These are phyloP conservation scores for Gastrodia elata DNA, from an alignment of 106 monocot species.

Conservation along the genomic window DNA sequence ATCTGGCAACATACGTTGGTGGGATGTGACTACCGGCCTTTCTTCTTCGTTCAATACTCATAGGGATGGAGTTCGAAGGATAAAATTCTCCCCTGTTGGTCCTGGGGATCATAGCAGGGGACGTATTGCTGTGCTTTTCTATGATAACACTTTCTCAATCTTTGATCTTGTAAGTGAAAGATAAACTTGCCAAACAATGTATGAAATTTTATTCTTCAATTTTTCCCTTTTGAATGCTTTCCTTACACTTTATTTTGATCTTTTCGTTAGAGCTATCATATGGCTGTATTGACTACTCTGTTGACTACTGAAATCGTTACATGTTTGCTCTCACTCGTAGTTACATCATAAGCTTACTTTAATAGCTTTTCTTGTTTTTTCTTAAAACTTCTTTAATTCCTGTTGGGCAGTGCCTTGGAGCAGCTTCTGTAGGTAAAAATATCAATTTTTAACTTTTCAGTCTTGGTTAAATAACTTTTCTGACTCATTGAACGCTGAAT, in stretches of 20 bases:
- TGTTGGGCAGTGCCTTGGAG: neutral
- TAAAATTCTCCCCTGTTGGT: constrained; percentile 98
- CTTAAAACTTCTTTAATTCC: neutral
- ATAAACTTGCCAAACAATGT: neutral
- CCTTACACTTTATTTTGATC: neutral
- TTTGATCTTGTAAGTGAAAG: constrained; percentile 90
- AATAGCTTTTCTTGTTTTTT: neutral
- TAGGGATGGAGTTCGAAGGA: constrained; percentile 92
- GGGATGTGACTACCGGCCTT: constrained; percentile 92
- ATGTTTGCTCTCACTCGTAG: neutral
- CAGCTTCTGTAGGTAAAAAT: neutral
- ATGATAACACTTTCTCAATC: constrained; percentile 94
- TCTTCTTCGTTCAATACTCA: constrained; percentile 97
- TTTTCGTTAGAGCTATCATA: neutral
- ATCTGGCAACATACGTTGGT: constrained; percentile 95
- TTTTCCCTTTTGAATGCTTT: neutral
- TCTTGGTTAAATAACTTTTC: neutral
- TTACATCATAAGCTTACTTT: neutral
- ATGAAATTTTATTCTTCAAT: neutral
- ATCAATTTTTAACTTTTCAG: neutral
- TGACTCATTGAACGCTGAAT: neutral
- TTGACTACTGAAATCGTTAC: neutral
- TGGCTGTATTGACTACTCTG: neutral
- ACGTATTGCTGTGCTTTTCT: constrained; percentile 89
- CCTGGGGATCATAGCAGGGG: constrained; percentile 90